Evolutionary conservation across 139 green algal genomes (phyloP), one percentile per base, ranked within the genome.

Genomic region (Ettlia oleoabundans): DNA sequence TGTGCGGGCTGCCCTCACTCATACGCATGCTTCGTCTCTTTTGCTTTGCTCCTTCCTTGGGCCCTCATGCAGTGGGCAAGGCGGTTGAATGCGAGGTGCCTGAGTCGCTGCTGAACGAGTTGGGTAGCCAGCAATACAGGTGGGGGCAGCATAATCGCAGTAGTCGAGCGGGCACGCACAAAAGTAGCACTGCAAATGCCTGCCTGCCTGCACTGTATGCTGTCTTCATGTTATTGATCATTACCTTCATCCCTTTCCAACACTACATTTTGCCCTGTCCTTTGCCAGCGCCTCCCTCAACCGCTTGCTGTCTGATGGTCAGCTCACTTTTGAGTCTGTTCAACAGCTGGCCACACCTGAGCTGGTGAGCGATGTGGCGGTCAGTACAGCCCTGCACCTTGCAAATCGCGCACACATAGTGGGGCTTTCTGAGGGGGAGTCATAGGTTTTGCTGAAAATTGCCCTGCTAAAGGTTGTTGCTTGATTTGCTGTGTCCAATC

Each of bases 81-180:
- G 13, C 38, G 4, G 78, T 91, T 22, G 74, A 92, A 19, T 75
- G 66, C 28, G 70, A 86, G 5, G 52, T 92, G n/a, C 89, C 89
- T 0, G 41, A 92, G 37, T 84, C 82, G 22, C 51, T 90, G 37
- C 53, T 92, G 66, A 47, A 53, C 32, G 77, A 92, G 35, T 47
- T 88, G 58, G 89, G 82, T 18, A 35, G 69, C n/a, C 75, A 90
- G 55, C 77, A 90, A 73, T 92, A 92, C 79, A 76, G 81, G 70
- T 80, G 73, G 4, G 30, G 26, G 26, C 26, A 68, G 62, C n/a
- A 38, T 9, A 4, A 5, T 33, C 4, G 4, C 28, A n/a, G n/a
- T 9, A 4, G 30, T 43, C 18, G 63, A 58, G 47, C 15, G 47
- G 10, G 10, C 47, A 58, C 47, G 47, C 47, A 58, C 47, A 10